Evolutionary conservation across 768 basidiomycete genomes (phyloP), one percentile per base, ranked within the genome.

Genomic region (Suillus spraguei): DNA sequence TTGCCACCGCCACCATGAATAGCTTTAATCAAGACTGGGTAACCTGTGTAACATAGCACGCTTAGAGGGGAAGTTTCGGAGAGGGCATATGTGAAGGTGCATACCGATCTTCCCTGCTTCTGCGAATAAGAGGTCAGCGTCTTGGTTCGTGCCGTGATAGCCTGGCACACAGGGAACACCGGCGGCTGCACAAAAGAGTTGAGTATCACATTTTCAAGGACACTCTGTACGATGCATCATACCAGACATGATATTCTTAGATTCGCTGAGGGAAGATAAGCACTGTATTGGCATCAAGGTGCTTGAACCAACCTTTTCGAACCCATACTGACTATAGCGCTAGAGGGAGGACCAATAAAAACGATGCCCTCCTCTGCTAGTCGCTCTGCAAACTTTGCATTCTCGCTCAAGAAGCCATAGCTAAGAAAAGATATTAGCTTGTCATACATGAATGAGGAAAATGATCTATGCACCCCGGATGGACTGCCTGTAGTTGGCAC

Each of bases 1-100:
- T 97, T 97, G 1, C 95, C 96, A 7, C 95, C 95, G 20, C 95
- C 96, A 32, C 96, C 95, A 67, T 96, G 91, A 53, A 95, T 90
- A n/a, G 95, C 96, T 72, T 98, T 98, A 77, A 98, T 97, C 35
- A 98, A 80, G 2, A 97, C 91, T 33, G 95, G 95, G 71, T 92
- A 97, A 13, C 91, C 90, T 90, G 49, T 28, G 38, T 41, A 54
- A 46, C n/a, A 17, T 39, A 20, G 10, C 24, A 17, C 3, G 6
- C 39, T 58, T 1, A 41, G 17, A 0, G 24, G 9, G 10, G 22
- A 41, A 4, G 17, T 28, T 17, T 32, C 28, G 22, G 33, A 6
- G 5, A 53, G 10, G 10, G 52, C 33, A 13, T 53, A 11, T 11
- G 41, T 14, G 17, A 49, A 22, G n/a, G 28, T 17, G 60, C 63